Evolutionary conservation across 108 stramenopile genomes (phyloP).

Genomic region (Cyclotella atomus): DNA sequence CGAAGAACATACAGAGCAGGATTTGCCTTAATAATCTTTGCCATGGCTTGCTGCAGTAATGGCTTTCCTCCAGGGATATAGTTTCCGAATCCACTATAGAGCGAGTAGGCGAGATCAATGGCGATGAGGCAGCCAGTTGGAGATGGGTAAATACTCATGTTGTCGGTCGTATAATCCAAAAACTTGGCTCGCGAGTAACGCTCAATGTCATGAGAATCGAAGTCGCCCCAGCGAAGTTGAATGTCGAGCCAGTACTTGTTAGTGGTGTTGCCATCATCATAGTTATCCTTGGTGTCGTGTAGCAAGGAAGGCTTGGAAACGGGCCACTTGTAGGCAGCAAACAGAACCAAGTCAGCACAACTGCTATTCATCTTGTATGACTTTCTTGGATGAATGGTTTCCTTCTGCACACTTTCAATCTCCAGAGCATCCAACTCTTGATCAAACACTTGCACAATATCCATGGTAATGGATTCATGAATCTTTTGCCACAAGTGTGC

Average conservation of each 20-base stretch:
- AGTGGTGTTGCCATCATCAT: conserved; percentile 92
- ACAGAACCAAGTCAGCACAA: conserved; percentile 98
- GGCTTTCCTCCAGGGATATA: conserved; percentile 99
- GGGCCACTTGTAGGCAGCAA: conserved; percentile 99
- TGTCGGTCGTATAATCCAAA: conserved; percentile 99
- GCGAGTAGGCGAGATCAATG: conserved; percentile 97
- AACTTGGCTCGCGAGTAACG: conserved; percentile 97
- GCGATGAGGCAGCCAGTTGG: conserved; percentile 96
- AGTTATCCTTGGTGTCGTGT: conserved; percentile 97
- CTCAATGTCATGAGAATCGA: conserved; percentile 99
- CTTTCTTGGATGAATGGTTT: conserved; percentile 99
- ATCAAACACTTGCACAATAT: conserved; percentile 98
- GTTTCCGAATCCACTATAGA: conserved; percentile 97
- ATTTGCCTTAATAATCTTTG: conserved; percentile 99
- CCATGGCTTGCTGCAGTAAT: conserved; percentile 98
- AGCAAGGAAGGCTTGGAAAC: conserved; percentile 96
- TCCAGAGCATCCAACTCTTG: conserved; percentile 98
- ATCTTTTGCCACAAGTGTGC: conserved; percentile 99
- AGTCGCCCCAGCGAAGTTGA: conserved; percentile 99
- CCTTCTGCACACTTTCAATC: conserved; percentile 99
- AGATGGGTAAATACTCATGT: conserved; percentile 99
- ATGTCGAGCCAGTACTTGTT: conserved; percentile 99
- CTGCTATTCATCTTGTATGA: conserved; percentile 99
- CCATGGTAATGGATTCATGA: conserved; percentile 99
- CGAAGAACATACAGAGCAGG: conserved; percentile 99